These are phyloP conservation scores for Tetrapisispora fleetii DNA, from an alignment of 805 yeast genomes.

Conservation along the genomic window DNA sequence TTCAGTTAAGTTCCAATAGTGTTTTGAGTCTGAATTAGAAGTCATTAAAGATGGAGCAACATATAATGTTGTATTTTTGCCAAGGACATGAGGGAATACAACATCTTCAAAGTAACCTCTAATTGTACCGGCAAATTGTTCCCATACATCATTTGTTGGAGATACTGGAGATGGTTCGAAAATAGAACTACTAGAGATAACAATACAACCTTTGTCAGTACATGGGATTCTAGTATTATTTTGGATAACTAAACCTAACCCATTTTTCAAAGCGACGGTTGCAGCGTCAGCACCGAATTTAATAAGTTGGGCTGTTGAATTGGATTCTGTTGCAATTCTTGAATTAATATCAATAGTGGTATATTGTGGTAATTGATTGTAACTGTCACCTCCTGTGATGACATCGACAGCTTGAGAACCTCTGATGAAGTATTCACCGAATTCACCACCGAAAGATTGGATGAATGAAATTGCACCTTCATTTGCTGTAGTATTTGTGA, in stretches of 20 bases:
- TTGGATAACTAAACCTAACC: slow-evolving; percentile 34
- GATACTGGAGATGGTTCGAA: slow-evolving; percentile 35
- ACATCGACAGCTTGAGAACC: slow-evolving; percentile 65
- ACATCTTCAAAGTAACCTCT: slow-evolving; percentile 47
- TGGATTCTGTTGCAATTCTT: slow-evolving; percentile 52
- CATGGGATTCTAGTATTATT: slow-evolving; percentile 17
- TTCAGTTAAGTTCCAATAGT: slow-evolving; percentile 48
- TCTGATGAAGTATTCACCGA: slow-evolving; percentile 16
- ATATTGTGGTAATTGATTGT: slow-evolving; percentile 67
- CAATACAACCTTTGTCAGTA: slow-evolving; percentile 26
- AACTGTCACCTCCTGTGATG: slow-evolving; percentile 61
- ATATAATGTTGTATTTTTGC: slow-evolving; percentile 11
- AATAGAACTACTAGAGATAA: slow-evolving; percentile 11
- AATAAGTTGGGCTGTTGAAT: slow-evolving; percentile 34
- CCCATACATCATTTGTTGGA: slow-evolving; percentile 31
- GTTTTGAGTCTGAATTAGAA: slow-evolving; percentile 54
- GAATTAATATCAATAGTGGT: slow-evolving; percentile 49
- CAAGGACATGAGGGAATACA: slow-evolving; percentile 19
- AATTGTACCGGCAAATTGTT: slow-evolving; percentile 40
- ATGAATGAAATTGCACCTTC: neutral
- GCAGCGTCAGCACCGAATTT: slow-evolving; percentile 31
- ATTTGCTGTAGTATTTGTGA: slow-evolving; percentile 16
- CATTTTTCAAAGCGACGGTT: slow-evolving; percentile 38
- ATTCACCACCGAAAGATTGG: slow-evolving; percentile 23
- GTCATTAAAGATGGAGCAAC: slow-evolving; percentile 43